Conservation (phyloP, 495 filamentous ascomycete genomes). For the Tuber brumale region DNA sequence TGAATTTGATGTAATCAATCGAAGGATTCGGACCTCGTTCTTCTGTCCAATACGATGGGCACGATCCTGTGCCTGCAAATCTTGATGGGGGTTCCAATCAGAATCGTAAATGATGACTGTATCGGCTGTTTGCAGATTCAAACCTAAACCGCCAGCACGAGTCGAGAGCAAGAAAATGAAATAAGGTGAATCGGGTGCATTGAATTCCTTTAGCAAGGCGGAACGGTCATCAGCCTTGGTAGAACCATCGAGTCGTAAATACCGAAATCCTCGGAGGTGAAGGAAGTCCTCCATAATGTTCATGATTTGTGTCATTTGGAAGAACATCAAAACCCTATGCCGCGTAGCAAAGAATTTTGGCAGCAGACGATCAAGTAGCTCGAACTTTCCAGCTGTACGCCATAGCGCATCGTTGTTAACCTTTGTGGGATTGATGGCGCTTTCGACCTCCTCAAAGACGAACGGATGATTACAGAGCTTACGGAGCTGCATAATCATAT, state of each 20-base stretch:
- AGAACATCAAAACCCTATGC: slow-evolving; percentile 97
- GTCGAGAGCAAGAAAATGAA: slow-evolving; percentile 99
- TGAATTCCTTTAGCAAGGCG: slow-evolving; percentile 79
- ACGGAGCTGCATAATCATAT: slow-evolving; percentile 99
- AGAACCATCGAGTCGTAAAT: slow-evolving; percentile 87
- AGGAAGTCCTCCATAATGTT: slow-evolving; percentile 99
- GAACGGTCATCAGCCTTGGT: slow-evolving; percentile 98
- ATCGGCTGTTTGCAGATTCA: slow-evolving; percentile 95
- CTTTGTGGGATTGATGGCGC: slow-evolving; percentile 88
- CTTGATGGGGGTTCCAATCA: slow-evolving; percentile 99
- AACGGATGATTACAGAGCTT: slow-evolving; percentile 99
- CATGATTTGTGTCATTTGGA: slow-evolving; percentile 99
- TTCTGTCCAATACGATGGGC: slow-evolving; percentile 99
- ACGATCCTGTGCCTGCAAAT: slow-evolving; percentile 98
- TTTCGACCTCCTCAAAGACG: slow-evolving; percentile 94
- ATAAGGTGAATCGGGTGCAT: slow-evolving; percentile 79
- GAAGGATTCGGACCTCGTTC: slow-evolving; percentile 94
- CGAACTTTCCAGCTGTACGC: slow-evolving; percentile 96
- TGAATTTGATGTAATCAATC: slow-evolving; percentile 91
- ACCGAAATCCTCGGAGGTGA: slow-evolving; percentile 69
- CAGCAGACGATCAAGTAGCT: slow-evolving; percentile 82
- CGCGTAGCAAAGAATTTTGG: slow-evolving; percentile 85
- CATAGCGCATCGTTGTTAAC: slow-evolving; percentile 87
- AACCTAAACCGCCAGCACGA: slow-evolving; percentile 91
- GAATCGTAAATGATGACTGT: slow-evolving; percentile 99